phyloP scores from a whole-genome alignment of 139 green algal species.

The Chlorella sorokiniana region DNA sequence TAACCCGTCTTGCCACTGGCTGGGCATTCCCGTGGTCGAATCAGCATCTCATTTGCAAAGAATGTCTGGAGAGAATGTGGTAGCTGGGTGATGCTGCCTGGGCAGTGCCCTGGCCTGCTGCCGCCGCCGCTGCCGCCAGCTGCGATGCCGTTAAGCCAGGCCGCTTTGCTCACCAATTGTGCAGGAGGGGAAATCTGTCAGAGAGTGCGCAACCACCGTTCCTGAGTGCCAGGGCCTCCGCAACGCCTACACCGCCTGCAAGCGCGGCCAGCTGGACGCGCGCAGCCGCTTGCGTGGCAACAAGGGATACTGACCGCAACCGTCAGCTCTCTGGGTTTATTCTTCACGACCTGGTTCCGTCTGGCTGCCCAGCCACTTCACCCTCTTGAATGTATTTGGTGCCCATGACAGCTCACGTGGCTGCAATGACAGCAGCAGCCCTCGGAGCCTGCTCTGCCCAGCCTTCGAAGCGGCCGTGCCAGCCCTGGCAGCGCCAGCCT shows the following conservation, averaged over 20 bases:
- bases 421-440: not conserved
- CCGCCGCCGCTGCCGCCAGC: not conserved
- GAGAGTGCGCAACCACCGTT: too few species aligned
- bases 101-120: not conserved
- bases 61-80: too few species aligned
- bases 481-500: conserved; percentile 15
- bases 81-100: not conserved
- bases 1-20: not conserved
- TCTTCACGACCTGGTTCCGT: too few species aligned
- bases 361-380: not conserved
- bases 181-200: conserved; percentile 49
- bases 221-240: conserved; percentile 73
- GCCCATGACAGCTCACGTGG: not conserved
- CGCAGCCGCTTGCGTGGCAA: conserved; percentile 78
- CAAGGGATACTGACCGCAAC: conserved; percentile 64
- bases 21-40: not conserved
- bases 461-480: too few species aligned
- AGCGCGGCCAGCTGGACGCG: conserved; percentile 74
- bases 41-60: too few species aligned
- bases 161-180: conserved; percentile 67
- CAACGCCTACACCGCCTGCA: conserved; percentile 71
- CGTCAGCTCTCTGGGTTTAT: not conserved
- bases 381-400: too few species aligned
- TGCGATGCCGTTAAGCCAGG: conserved; percentile 38
- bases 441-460: too few species aligned